Base-by-base conservation (phyloP, 345 rosid genomes). In the Lumnitzera littorea region DNA sequence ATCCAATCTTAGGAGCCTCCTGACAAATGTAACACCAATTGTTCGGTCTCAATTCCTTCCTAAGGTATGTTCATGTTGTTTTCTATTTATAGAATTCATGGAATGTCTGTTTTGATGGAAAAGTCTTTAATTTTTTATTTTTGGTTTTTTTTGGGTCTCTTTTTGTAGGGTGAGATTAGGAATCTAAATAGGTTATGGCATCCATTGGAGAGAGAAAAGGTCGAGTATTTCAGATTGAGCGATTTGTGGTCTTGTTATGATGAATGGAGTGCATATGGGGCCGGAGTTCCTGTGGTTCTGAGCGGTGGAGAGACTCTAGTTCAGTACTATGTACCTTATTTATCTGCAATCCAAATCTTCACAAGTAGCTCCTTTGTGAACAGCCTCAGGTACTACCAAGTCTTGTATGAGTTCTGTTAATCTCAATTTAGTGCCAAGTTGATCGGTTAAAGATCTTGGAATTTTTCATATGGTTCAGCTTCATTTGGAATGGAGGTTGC, bases 241-340 rank as follows among this genome's bases (percentile, higher is more conserved):
- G 96, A 91, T 82, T 77, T 95, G 0, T 95, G 99, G 99, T 80
- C 68, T 56, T 84, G 86, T 65, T 95, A 78, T 23, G 96, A 91
- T 75, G 98, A 95, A 78, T 95, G 98, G 99, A 95, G 99, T 65
- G 99, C 96, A 17, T 95, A 95, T 74, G 99, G 99, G 53, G 99
- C 96, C 60, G 98, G 98, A 17, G 98, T 95, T 50, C 99, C 99
- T 3, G 74, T 95, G 66, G 71, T 53, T 62, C 65, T 85, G 69
- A 53, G 66, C 70, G 75, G 78, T 74, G 84, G 78, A 46, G 99
- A 91, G 72, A 83, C 91, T 51, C 80, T 95, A 68, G 87, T 88
- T 67, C 99, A 95, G 70, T 95, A 95, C 70, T 91, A 88, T 62
- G 99, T 91, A 49, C 99, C 99, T 59, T 95, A 91, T 65, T 90